These are phyloP conservation scores for Gentiana straminea DNA, from an alignment of 257 asterid genomes.

Conservation along the genomic window DNA sequence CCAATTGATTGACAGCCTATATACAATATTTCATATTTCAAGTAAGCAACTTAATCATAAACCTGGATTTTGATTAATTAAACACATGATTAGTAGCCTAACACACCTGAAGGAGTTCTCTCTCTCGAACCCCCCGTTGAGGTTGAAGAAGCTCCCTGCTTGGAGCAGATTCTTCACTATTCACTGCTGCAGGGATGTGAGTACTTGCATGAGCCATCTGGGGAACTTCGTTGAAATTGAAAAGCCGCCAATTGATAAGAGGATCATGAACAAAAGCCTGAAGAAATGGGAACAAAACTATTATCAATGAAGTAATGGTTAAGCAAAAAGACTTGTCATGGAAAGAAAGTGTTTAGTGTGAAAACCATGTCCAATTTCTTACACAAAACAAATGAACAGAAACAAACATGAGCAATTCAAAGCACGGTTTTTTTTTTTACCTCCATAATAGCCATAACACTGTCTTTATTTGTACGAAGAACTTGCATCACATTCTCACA, in stretches of 20 bases:
- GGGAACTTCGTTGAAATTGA: slow-evolving; percentile 95
- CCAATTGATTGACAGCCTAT: slow-evolving; percentile 90
- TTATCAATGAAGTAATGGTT: not conserved
- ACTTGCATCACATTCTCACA: slow-evolving; percentile 99
- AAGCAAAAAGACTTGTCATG: not conserved
- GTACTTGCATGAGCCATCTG: slow-evolving; percentile 63
- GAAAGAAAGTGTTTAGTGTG: no score
- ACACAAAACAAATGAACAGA: no score
- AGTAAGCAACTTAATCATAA: not conserved
- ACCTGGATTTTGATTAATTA: not conserved
- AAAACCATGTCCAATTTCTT: no score
- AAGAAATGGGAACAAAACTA: slow-evolving; percentile 1
- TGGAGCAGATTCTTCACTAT: slow-evolving; percentile 53
- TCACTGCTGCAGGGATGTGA: slow-evolving; percentile 51
- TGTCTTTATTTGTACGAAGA: slow-evolving; percentile 78
- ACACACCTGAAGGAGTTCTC: slow-evolving; percentile 81
- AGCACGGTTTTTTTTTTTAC: slow-evolving; percentile 24
- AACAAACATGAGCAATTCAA: not conserved
- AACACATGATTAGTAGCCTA: no score
- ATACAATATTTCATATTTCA: slow-evolving; percentile 6
- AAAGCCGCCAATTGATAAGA: slow-evolving; percentile 96
- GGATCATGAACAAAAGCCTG: slow-evolving; percentile 99
- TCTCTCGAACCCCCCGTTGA: slow-evolving; percentile 82
- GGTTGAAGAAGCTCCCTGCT: slow-evolving; percentile 71
- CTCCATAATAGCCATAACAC: slow-evolving; percentile 99